Conservation (phyloP, 768 basidiomycete genomes). For the Auricularia sp. region DNA sequence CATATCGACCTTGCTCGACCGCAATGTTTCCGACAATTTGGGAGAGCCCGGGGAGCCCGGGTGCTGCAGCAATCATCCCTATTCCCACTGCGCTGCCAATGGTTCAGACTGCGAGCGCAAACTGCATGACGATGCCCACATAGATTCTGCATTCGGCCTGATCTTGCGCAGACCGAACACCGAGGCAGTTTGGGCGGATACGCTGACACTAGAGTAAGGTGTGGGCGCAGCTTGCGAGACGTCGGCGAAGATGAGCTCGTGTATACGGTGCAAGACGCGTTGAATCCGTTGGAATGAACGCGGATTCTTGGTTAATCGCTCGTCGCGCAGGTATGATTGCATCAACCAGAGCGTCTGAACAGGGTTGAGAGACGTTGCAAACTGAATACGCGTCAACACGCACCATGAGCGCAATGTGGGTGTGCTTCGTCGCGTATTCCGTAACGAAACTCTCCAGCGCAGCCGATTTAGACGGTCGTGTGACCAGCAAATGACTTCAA, state of each 20-base stretch:
- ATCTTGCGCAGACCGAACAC: slow-evolving; percentile 49
- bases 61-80: slow-evolving; percentile 66
- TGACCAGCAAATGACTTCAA: slow-evolving; percentile 83
- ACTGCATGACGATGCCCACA: slow-evolving; percentile 12
- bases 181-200: slow-evolving; percentile 26
- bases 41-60: slow-evolving; percentile 66
- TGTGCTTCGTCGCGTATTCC: slow-evolving; percentile 78
- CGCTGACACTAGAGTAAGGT: slow-evolving; percentile 51
- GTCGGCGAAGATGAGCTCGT: slow-evolving; percentile 94
- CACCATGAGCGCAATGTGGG: slow-evolving; percentile 92
- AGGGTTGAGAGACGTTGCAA: slow-evolving; percentile 7
- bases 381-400: slow-evolving; percentile 26
- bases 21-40: slow-evolving; percentile 73
- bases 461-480: slow-evolving; percentile 80
- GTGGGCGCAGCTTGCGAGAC: slow-evolving; percentile 52
- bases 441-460: slow-evolving; percentile 93
- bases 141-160: slow-evolving; percentile 60
- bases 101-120: neutral
- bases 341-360: slow-evolving; percentile 93
- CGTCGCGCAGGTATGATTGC: slow-evolving; percentile 87
- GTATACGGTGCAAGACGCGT: slow-evolving; percentile 80
- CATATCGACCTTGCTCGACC: slow-evolving; percentile 77
- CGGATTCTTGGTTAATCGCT: slow-evolving; percentile 34
- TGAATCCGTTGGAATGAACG: slow-evolving; percentile 26
- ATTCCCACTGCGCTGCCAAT: slow-evolving; percentile 55